phyloP scores from a whole-genome alignment of 352 stramenopile genomes.

The Pythium monospermum region DNA sequence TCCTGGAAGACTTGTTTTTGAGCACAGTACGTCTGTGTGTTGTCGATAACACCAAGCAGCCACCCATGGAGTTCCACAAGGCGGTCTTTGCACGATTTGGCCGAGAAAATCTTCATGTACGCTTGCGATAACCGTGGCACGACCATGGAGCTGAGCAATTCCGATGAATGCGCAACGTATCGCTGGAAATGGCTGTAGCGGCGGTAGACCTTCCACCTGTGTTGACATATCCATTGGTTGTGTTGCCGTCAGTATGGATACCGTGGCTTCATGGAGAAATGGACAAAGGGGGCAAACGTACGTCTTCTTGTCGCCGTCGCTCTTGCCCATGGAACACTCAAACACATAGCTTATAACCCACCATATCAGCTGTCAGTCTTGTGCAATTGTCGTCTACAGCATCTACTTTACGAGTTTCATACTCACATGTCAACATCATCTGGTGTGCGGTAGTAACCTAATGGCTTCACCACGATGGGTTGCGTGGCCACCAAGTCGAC shows the following conservation, averaged over 20 bases:
- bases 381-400: too few species aligned
- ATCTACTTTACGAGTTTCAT: too few species aligned
- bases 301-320: constrained; percentile 33
- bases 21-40: constrained; percentile 54
- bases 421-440: constrained; percentile 80
- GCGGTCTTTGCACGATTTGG: constrained; percentile 71
- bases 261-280: too few species aligned
- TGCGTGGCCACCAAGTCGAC: constrained; percentile 42
- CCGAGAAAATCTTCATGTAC: constrained; percentile 79
- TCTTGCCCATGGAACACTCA: constrained; percentile 46
- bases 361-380: too few species aligned
- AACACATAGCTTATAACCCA: constrained; percentile 61
- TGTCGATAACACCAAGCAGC: constrained; percentile 60
- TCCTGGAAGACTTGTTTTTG: constrained; percentile 28
- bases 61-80: constrained; percentile 69
- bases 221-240: too few species aligned
- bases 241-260: too few species aligned
- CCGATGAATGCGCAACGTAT: constrained; percentile 58
- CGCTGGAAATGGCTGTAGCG: constrained; percentile 83
- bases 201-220: constrained; percentile 77
- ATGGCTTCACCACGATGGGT: constrained; percentile 44
- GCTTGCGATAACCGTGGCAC: constrained; percentile 64
- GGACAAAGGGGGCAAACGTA: too few species aligned
- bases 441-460: constrained; percentile 77
- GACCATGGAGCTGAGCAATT: constrained; percentile 48